A percentile compares a stretch with the other conserved stretches of the same genome.
These are phyloP conservation scores for Obba rivulosa DNA, from an alignment of 768 basidiomycete species.

Conservation along the genomic window DNA sequence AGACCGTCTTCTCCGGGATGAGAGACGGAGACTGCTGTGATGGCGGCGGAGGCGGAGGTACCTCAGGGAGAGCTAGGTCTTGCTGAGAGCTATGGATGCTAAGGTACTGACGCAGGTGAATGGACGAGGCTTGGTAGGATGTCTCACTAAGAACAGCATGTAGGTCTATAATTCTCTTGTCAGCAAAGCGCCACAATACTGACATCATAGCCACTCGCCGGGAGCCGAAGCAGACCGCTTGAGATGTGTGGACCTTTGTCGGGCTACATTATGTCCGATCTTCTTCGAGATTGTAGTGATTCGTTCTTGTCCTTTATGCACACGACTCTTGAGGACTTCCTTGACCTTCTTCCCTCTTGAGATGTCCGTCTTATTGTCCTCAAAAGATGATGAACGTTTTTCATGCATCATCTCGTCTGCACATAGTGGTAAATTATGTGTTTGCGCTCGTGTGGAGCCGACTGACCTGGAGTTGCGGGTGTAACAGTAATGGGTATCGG, in stretches of 20 bases:
- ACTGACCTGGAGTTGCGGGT: constrained; percentile 47
- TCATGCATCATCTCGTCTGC: constrained; percentile 1
- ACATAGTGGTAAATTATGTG: not conserved
- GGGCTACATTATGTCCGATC: constrained; percentile 65
- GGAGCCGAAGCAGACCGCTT: constrained; percentile 65
- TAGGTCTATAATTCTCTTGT: constrained; percentile 45
- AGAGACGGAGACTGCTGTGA: constrained; percentile 26
- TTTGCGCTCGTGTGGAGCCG: not conserved
- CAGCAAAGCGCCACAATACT: not conserved
- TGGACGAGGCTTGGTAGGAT: constrained; percentile 73
- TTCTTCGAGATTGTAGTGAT: constrained; percentile 75
- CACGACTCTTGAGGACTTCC: constrained; percentile 67
- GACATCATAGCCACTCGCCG: constrained; percentile 34
- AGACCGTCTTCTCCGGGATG: constrained; percentile 21
- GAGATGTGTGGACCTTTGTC: constrained; percentile 40
- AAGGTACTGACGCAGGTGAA: constrained; percentile 67
- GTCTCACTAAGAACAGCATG: constrained; percentile 57
- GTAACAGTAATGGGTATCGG: constrained; percentile 50
- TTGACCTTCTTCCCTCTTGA: constrained; percentile 69
- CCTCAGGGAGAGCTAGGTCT: constrained; percentile 24
- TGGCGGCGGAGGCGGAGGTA: constrained; percentile 30
- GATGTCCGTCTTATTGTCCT: constrained; percentile 36
- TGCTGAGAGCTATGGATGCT: constrained; percentile 28
- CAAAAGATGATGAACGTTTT: constrained; percentile 14
- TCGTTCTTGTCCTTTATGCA: constrained; percentile 66